These are phyloP conservation scores for Fusarium transvaalense DNA, from an alignment of 2,329 filamentous ascomycete genomes.

Conservation along the genomic window DNA sequence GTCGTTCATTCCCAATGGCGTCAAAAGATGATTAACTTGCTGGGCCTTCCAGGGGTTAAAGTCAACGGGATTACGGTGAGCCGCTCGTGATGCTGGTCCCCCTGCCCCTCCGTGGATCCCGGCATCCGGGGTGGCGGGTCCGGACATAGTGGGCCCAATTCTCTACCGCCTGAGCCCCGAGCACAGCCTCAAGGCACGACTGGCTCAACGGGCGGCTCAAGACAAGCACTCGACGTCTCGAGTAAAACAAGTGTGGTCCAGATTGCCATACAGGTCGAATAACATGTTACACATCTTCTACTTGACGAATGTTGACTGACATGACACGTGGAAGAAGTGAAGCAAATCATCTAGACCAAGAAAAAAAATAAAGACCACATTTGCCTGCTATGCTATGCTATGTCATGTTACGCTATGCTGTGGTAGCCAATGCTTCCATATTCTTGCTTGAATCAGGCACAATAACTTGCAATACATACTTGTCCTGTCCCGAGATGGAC, in stretches of 20 bases:
- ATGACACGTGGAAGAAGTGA: slow-evolving; percentile 10
- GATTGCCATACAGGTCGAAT: neutral
- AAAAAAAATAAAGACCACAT: slow-evolving; percentile 20
- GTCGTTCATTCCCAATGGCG: slow-evolving; percentile 12
- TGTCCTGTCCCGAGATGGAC: neutral
- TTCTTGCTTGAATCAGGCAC: slow-evolving; percentile 14
- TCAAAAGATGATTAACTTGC: slow-evolving; percentile 16
- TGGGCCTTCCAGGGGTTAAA: slow-evolving; percentile 20
- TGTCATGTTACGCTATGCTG: slow-evolving; percentile 26
- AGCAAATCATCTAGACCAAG: neutral
- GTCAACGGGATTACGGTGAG: slow-evolving; percentile 32
- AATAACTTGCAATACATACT: slow-evolving; percentile 20
- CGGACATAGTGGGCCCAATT: slow-evolving; percentile 12
- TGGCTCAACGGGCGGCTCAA: neutral
- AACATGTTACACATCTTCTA: neutral
- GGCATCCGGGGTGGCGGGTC: slow-evolving; percentile 42
- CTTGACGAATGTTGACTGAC: neutral
- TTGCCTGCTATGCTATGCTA: slow-evolving; percentile 27
- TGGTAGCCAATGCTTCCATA: slow-evolving; percentile 17
- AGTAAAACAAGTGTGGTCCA: neutral
- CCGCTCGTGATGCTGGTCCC: slow-evolving; percentile 14
- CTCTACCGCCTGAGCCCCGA: slow-evolving; percentile 4
- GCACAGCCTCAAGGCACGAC: slow-evolving; percentile 29
- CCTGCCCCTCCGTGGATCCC: slow-evolving; percentile 31
- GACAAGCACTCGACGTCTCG: neutral